Evolutionary conservation across 2,329 filamentous ascomycete genomes (phyloP).

Genomic region (Fonsecaea pedrosoi): DNA sequence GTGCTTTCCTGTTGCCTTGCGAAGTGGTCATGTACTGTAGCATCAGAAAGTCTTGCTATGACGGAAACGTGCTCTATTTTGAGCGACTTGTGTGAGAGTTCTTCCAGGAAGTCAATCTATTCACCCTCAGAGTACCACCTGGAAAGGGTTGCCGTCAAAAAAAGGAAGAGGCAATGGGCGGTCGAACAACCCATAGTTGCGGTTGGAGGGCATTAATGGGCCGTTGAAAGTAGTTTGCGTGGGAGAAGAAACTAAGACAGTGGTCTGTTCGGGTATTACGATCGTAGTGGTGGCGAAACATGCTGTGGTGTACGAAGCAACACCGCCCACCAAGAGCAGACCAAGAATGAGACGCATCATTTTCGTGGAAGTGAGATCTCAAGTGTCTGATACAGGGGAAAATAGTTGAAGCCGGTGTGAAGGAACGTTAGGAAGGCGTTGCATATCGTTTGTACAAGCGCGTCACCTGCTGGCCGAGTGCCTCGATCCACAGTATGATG

Average conservation of each 20-base stretch:
- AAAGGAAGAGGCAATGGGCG: constrained; percentile 20
- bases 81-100: neutral
- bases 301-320: neutral
- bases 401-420: neutral
- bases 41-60: no score
- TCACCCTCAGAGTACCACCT: neutral
- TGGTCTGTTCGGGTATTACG: neutral
- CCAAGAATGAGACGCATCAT: neutral
- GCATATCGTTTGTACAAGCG: neutral
- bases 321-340: neutral
- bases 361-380: neutral
- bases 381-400: neutral
- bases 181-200: constrained; percentile 30
- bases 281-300: neutral
- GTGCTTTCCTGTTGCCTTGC: neutral
- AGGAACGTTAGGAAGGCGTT: no score
- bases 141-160: neutral
- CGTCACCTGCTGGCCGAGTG: neutral
- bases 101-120: neutral
- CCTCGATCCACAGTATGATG: neutral
- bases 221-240: constrained; percentile 12
- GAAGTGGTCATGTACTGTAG: neutral
- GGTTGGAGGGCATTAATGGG: constrained; percentile 22
- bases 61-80: neutral
- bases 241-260: neutral